A percentile compares a stretch with the other conserved stretches of the same genome.
Conservation (phyloP, 768 basidiomycete genomes). For the Tulasnella sp. region DNA sequence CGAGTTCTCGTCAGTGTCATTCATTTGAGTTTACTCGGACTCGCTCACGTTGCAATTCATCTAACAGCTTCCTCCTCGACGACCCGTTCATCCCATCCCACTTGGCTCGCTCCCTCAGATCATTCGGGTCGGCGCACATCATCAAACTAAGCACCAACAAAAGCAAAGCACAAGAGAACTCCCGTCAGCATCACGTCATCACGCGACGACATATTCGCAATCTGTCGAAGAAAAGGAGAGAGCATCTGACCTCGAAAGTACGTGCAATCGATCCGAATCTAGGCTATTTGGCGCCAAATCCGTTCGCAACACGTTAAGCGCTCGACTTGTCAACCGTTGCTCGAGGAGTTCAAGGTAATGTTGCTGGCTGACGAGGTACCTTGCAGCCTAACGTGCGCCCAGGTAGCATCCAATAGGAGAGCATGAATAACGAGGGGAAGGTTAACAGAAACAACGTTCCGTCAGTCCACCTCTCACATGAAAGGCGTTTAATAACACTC, state of each 20-base stretch:
- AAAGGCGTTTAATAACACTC: slow-evolving; percentile 32
- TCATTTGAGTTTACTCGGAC: too few relatives aligned
- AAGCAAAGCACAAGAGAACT: too few relatives aligned
- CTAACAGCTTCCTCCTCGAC: slow-evolving; percentile 73
- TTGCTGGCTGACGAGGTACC: slow-evolving; percentile 87
- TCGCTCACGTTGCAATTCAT: slow-evolving; percentile 86
- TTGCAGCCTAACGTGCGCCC: slow-evolving; percentile 57
- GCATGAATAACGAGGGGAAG: not conserved
- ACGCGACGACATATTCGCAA: too few relatives aligned
- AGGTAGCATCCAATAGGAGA: not conserved
- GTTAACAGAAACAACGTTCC: not conserved
- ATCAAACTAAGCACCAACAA: slow-evolving; percentile 56
- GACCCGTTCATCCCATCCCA: slow-evolving; percentile 88
- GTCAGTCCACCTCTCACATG: not conserved
- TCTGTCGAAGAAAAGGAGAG: not conserved
- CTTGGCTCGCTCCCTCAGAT: slow-evolving; percentile 69
- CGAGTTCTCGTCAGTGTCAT: not conserved
- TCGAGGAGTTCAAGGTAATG: slow-evolving; percentile 94
- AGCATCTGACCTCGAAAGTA: slow-evolving; percentile 70
- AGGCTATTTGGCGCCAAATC: slow-evolving; percentile 81
- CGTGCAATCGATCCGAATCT: slow-evolving; percentile 77
- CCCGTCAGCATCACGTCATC: slow-evolving; percentile 26
- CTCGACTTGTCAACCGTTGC: slow-evolving; percentile 69
- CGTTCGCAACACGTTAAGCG: slow-evolving; percentile 78
- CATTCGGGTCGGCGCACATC: slow-evolving; percentile 85